Conservation (phyloP, 208 protist species). For the Leishmania braziliensis region DNA sequence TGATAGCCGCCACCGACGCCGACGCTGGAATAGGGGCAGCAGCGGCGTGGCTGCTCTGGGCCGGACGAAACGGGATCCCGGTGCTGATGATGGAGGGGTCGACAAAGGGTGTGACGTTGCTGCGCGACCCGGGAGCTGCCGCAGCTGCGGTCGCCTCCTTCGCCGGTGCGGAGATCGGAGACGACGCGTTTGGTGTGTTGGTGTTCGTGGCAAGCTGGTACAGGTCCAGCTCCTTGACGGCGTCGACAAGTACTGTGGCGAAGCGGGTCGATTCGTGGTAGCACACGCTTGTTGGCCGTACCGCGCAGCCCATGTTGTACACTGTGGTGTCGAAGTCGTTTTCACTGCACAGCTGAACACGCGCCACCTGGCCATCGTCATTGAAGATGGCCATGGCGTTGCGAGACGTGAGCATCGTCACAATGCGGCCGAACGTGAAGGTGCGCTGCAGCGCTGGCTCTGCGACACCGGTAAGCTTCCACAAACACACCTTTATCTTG, state of each 20-base stretch:
- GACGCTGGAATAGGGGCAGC: slow-evolving; percentile 1
- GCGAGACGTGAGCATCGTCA: slow-evolving; percentile 63
- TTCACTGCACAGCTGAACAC: slow-evolving; percentile 43
- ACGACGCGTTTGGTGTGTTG: slow-evolving; percentile 3
- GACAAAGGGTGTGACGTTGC: slow-evolving; percentile 15
- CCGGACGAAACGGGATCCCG: slow-evolving; percentile 25
- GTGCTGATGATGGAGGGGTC: slow-evolving; percentile 44
- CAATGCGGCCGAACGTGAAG: slow-evolving; percentile 60
- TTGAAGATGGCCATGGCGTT: slow-evolving; percentile 84
- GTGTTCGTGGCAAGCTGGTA: slow-evolving; percentile 42
- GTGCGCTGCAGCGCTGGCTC: slow-evolving; percentile 73
- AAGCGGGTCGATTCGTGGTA: slow-evolving; percentile 61
- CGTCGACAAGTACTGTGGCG: slow-evolving; percentile 45
- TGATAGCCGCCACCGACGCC: slow-evolving; percentile 24
- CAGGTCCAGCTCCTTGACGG: slow-evolving; percentile 38
- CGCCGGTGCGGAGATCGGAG: not conserved
- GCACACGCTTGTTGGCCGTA: slow-evolving; percentile 57
- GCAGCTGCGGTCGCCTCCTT: slow-evolving; percentile 7
- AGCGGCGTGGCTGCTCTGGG: slow-evolving; percentile 8
- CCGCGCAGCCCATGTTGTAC: slow-evolving; percentile 34
- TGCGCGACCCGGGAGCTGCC: not conserved
- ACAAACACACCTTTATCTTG: slow-evolving; percentile 53
- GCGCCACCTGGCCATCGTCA: slow-evolving; percentile 37
- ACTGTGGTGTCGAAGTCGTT: slow-evolving; percentile 32
- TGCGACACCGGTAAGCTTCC: slow-evolving; percentile 64